Percentiles rank a stretch among this genome's conserved stretches.
Conservation (phyloP, 495 filamentous ascomycete species). For the Xylaria flabelliformis region DNA sequence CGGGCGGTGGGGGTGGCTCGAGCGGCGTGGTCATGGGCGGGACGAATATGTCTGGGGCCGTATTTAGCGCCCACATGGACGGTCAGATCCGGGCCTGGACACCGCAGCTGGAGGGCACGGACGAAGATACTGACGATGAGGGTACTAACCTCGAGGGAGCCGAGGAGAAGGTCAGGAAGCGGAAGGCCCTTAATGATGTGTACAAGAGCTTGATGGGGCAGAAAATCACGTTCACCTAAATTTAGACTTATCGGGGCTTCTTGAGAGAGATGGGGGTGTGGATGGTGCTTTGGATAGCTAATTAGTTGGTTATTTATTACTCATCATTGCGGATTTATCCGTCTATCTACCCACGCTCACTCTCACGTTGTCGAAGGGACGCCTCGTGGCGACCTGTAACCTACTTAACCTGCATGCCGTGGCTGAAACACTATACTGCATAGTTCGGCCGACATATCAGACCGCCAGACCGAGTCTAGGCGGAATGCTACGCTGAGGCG, state of each 20-base stretch:
- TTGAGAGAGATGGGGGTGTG: not conserved
- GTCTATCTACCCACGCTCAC: not conserved
- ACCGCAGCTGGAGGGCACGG: conserved; percentile 56
- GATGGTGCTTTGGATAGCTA: not conserved
- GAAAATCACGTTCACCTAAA: conserved; percentile 58
- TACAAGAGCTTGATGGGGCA: conserved; percentile 59
- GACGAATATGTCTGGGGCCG: conserved; percentile 52
- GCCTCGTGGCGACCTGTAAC: not conserved
- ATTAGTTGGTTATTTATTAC: not conserved
- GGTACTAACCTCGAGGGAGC: conserved; percentile 39
- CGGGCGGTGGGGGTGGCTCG: conserved; percentile 47
- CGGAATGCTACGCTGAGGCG: conserved; percentile 14
- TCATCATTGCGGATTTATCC: not conserved
- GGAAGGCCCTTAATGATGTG: conserved; percentile 66
- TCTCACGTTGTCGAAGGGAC: not conserved
- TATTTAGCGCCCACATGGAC: conserved; percentile 65
- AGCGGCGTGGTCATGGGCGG: conserved; percentile 53
- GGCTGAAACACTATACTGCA: conserved; percentile 3
- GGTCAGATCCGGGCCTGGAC: conserved; percentile 65
- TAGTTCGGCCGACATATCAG: not conserved
- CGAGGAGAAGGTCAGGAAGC: conserved; percentile 55
- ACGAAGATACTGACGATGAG: conserved; percentile 53
- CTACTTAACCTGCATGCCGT: not conserved
- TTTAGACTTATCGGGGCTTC: not conserved
- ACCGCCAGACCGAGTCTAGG: not conserved